phyloP scores from a whole-genome alignment of 495 filamentous ascomycete genomes.

The Podospora pseudocomata region DNA sequence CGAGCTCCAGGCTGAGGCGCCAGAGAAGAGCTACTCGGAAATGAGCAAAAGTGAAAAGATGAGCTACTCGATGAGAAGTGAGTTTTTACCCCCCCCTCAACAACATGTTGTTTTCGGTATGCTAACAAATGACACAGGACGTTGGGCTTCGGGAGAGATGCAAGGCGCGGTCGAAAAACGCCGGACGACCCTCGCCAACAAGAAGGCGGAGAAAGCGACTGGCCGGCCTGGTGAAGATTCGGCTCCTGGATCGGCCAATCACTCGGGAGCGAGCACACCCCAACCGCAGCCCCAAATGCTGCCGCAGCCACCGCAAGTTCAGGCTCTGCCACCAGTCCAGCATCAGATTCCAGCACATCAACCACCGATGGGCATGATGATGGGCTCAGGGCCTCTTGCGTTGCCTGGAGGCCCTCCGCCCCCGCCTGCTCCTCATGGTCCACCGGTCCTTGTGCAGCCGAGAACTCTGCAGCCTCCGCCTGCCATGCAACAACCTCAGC shows the following conservation, averaged over 20 bases:
- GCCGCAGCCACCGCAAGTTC: neutral
- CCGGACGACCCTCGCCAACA: slow-evolving; percentile 47
- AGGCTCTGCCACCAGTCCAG: slow-evolving; percentile 1
- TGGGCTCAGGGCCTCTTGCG: slow-evolving; percentile 1
- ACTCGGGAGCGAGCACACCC: slow-evolving; percentile 15
- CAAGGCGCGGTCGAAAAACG: slow-evolving; percentile 47
- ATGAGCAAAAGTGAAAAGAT: slow-evolving; percentile 55
- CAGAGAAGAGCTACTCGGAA: slow-evolving; percentile 43
- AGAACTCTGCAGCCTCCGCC: neutral
- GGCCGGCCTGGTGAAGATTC: slow-evolving; percentile 1
- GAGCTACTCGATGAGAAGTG: slow-evolving; percentile 49
- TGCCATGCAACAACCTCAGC: slow-evolving; percentile 3
- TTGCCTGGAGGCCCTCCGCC: neutral
- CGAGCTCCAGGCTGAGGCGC: slow-evolving; percentile 10
- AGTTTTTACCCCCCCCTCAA: slow-evolving; percentile 15
- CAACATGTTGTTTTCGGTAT: neutral
- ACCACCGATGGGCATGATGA: neutral
- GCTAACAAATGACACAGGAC: slow-evolving; percentile 35
- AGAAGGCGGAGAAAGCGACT: slow-evolving; percentile 39
- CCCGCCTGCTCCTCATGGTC: neutral
- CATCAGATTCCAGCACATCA: slow-evolving; percentile 14
- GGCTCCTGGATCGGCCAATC: neutral
- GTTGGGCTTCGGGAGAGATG: slow-evolving; percentile 51
- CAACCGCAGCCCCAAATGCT: slow-evolving; percentile 5
- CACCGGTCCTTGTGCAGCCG: neutral